Evolutionary conservation across 75 land plant species (phyloP).

Genomic region (Sequoiadendron giganteum): DNA sequence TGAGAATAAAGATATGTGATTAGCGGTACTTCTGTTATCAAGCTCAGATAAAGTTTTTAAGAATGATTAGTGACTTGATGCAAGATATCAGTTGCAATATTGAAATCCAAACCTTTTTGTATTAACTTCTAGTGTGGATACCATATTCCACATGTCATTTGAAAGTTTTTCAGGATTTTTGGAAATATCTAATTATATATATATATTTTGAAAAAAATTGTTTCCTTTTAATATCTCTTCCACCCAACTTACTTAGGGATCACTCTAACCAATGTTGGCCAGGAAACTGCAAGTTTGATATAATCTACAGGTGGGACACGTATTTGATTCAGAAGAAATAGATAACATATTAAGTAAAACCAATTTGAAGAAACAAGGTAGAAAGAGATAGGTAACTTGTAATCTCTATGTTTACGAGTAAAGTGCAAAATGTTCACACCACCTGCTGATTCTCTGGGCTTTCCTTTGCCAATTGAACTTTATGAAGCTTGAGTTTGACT

Average conservation of each 20-base stretch:
- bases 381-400: too few relatives aligned
- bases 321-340: too few relatives aligned
- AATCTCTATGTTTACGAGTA: too few relatives aligned
- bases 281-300: too few relatives aligned
- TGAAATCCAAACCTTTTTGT: neutral
- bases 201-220: neutral
- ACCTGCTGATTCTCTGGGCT: too few relatives aligned
- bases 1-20: neutral
- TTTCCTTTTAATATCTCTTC: neutral
- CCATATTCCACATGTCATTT: neutral
- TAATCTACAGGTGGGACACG: too few relatives aligned
- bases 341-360: too few relatives aligned
- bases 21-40: neutral
- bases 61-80: neutral
- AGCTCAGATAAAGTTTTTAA: neutral
- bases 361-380: too few relatives aligned
- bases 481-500: too few relatives aligned
- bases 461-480: too few relatives aligned
- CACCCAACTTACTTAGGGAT: neutral
- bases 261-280: neutral
- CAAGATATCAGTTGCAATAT: neutral
- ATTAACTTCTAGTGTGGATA: neutral
- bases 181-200: neutral
- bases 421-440: too few relatives aligned
- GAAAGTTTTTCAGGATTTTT: neutral